Evolutionary conservation across 441 rosid genomes (phyloP).

Genomic region (Syzygium malaccense): DNA sequence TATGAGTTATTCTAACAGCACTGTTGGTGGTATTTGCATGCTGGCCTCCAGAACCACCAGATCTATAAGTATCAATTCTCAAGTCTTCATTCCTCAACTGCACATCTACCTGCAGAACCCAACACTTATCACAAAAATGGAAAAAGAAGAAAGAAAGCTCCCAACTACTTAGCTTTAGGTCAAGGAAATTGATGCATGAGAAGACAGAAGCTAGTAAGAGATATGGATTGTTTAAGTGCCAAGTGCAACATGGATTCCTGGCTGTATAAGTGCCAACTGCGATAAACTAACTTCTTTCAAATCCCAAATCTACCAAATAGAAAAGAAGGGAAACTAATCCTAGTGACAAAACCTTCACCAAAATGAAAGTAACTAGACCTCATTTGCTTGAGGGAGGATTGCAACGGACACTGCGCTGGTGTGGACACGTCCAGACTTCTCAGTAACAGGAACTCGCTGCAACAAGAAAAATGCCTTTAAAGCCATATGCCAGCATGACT

Average conservation of each 20-base stretch:
- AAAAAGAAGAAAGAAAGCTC: not conserved
- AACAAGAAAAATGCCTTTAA: constrained; percentile 14
- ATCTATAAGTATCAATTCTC: constrained; percentile 83
- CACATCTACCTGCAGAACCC: constrained; percentile 67
- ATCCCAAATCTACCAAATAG: not conserved
- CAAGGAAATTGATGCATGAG: not conserved
- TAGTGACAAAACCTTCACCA: not conserved
- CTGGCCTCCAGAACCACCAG: constrained; percentile 97
- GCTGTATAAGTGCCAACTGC: not conserved
- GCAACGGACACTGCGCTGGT: constrained; percentile 96
- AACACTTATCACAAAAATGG: not conserved
- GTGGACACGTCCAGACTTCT: constrained; percentile 88
- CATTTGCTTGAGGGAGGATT: constrained; percentile 96
- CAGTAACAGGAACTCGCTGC: constrained; percentile 96
- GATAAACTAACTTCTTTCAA: not conserved
- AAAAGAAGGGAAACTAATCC: not conserved
- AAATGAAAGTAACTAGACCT: constrained; percentile 32
- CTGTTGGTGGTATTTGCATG: constrained; percentile 97
- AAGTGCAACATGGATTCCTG: not conserved
- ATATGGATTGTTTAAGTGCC: not conserved
- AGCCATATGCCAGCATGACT: not conserved
- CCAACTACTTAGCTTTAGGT: not conserved
- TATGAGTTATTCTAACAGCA: constrained; percentile 85
- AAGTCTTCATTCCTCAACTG: constrained; percentile 86
- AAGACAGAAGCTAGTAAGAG: not conserved